Percentiles rank a stretch among this genome's conserved stretches.
Evolutionary conservation across 805 yeast genomes (phyloP).

Genomic region (Sugiyamaella lignohabitans): DNA sequence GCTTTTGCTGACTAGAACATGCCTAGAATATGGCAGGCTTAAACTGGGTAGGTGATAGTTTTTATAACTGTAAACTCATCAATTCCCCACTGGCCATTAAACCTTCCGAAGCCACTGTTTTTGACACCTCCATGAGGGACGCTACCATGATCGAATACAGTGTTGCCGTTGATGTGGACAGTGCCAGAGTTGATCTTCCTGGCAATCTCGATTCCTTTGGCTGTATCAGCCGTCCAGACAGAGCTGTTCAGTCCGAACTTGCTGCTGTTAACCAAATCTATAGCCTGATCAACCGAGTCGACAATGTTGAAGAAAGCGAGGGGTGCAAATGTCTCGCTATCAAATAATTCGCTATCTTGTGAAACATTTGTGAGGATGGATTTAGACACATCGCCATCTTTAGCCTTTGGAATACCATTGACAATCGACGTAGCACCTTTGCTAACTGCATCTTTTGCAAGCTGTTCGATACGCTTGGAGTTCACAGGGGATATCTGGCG

Average conservation of each 20-base stretch:
- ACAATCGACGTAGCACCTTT: conserved; percentile 59
- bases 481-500: conserved; percentile 3
- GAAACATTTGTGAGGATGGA: conserved; percentile 57
- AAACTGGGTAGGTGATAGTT: conserved; percentile 35
- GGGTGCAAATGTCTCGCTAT: conserved; percentile 78
- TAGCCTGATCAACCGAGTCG: conserved; percentile 58
- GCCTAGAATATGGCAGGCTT: no score
- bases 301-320: conserved; percentile 64
- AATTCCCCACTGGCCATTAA: conserved; percentile 60
- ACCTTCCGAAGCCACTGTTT: conserved; percentile 65
- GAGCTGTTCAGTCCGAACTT: conserved; percentile 77
- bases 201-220: conserved; percentile 60
- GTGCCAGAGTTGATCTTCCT: conserved; percentile 70
- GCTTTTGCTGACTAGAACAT: no score
- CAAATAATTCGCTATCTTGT: conserved; percentile 51
- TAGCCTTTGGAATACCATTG: conserved; percentile 64
- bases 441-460: conserved; percentile 52
- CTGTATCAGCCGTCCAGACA: conserved; percentile 58
- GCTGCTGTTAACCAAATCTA: conserved; percentile 59
- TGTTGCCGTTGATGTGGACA: conserved; percentile 59
- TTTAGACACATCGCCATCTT: conserved; percentile 41
- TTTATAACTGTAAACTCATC: conserved; percentile 57
- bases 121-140: conserved; percentile 51
- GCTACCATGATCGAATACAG: conserved; percentile 19
- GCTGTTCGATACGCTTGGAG: conserved; percentile 18